Evolutionary conservation across 345 rosid genomes (phyloP), one percentile per base, ranked within the genome.

Genomic region (Odontarrhena argentea): DNA sequence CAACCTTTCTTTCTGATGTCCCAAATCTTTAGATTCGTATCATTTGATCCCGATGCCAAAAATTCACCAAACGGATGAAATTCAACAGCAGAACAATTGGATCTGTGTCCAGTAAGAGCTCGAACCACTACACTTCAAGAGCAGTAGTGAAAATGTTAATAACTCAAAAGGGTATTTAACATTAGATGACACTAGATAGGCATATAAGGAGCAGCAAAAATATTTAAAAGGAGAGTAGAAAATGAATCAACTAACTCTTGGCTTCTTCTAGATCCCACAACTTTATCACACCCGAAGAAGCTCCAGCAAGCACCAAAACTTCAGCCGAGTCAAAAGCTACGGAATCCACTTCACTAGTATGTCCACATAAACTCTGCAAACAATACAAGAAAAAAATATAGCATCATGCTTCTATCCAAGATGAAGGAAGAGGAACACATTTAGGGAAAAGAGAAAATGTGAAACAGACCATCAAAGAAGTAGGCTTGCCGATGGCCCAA

Each of bases 81-180:
- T 48, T 94, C 96, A 78, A 91, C 80, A 36, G 97, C 85, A 60
- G 86, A 86, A 85, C 97, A 87, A 73, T 72, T 83, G 62, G 96
- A 84, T 88, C 91, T 87, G 80, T 91, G 99, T 63, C 97, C 99
- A 71, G 87, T 86, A 79, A 94, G 88, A 78, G 85, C 88, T 58
- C 97, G 99, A 79, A 94, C 92, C 86, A 94, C 99, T 94, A 87
- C 94, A 81, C 97, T 91, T 88, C 99, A 91, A 77, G 84, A 78
- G 82, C 67, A 87, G 83, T 66, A 72, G 69, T 48, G 68, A 67
- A 73, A 55, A 79, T 59, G 80, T 83, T 76, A n/a, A 60, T 11
- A 54, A 36, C 65, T 55, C 59, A 55, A 35, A 30, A 30, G 4
- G 2, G 50, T 40, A 25, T n/a, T 4, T 7, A 6, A 5, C 28